These are phyloP conservation scores for Aspergillus fumigatus DNA, from an alignment of 2,329 filamentous ascomycete genomes.

Conservation along the genomic window DNA sequence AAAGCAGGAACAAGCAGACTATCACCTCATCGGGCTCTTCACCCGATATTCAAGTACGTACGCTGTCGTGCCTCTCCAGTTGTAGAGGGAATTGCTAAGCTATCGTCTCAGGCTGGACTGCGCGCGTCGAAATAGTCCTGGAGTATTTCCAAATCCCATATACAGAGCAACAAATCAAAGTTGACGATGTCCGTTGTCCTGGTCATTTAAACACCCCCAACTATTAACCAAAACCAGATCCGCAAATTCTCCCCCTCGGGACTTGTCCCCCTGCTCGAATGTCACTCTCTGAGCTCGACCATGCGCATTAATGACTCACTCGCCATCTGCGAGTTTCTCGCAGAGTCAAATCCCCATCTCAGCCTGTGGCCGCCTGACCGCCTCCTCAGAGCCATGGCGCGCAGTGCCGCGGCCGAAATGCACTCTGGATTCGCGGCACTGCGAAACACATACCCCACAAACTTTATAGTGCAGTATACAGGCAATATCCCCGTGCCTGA, in stretches of 20 bases:
- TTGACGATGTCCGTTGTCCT: slow-evolving; percentile 20
- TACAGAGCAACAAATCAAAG: slow-evolving; percentile 17
- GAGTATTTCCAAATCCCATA: slow-evolving; percentile 34
- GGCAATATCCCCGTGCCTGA: slow-evolving; percentile 27
- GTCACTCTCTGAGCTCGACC: slow-evolving; percentile 17
- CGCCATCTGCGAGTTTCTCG: slow-evolving; percentile 32
- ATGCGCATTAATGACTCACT: slow-evolving; percentile 27
- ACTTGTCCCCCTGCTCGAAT: slow-evolving; percentile 27
- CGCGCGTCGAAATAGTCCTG: slow-evolving; percentile 28
- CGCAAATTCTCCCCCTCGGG: slow-evolving; percentile 24
- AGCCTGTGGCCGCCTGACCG: slow-evolving; percentile 30
- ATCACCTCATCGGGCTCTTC: slow-evolving; percentile 25
- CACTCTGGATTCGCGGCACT: slow-evolving; percentile 29
- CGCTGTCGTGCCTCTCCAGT: neutral
- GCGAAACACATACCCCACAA: slow-evolving; percentile 22
- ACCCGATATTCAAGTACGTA: slow-evolving; percentile 32
- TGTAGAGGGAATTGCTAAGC: neutral
- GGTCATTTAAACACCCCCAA: neutral
- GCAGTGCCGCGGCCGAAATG: slow-evolving; percentile 31
- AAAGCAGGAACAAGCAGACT: slow-evolving; percentile 14
- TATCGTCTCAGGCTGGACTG: slow-evolving; percentile 28
- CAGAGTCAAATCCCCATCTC: slow-evolving; percentile 26
- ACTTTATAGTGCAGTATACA: slow-evolving; percentile 28
- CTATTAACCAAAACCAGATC: slow-evolving; percentile 9
- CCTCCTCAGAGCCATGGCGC: slow-evolving; percentile 28